Evolutionary conservation across 306 rosid species (phyloP).

Genomic region (Benincasa hispida): DNA sequence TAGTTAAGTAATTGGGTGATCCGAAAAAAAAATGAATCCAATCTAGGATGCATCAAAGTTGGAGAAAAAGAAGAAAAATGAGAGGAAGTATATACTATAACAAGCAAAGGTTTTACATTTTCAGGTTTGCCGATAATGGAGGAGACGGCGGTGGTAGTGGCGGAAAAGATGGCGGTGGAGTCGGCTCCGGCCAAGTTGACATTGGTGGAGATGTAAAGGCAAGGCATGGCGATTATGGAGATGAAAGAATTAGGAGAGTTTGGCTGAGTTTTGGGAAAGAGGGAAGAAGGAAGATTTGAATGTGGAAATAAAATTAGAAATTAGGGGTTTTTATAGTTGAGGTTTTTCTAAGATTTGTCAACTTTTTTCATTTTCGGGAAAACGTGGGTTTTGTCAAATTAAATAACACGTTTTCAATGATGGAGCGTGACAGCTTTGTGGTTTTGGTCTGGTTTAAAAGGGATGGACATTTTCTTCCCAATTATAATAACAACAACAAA

Average conservation of each 20-base stretch:
- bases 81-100: background rate
- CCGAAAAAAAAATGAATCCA: too few species aligned
- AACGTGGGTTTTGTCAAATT: background rate
- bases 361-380: background rate
- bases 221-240: background rate
- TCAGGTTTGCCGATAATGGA: conserved; percentile 6
- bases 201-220: conserved; percentile 9
- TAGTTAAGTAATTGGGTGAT: too few species aligned
- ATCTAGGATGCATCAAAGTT: too few species aligned
- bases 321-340: background rate
- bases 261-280: background rate
- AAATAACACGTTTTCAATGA: background rate
- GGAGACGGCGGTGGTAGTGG: conserved; percentile 1
- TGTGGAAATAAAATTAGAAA: background rate
- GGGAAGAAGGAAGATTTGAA: background rate
- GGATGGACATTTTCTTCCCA: background rate
- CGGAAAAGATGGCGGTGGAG: background rate
- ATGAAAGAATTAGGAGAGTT: background rate
- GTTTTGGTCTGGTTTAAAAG: too few species aligned
- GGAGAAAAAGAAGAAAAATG: background rate
- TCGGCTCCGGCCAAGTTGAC: background rate
- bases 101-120: background rate
- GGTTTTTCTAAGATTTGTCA: background rate
- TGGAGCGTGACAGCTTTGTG: background rate
- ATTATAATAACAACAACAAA: background rate